A percentile compares a stretch with the other conserved stretches of the same genome.
Conservation (phyloP, 306 rosid species). For the Gastrolobium villosum region DNA sequence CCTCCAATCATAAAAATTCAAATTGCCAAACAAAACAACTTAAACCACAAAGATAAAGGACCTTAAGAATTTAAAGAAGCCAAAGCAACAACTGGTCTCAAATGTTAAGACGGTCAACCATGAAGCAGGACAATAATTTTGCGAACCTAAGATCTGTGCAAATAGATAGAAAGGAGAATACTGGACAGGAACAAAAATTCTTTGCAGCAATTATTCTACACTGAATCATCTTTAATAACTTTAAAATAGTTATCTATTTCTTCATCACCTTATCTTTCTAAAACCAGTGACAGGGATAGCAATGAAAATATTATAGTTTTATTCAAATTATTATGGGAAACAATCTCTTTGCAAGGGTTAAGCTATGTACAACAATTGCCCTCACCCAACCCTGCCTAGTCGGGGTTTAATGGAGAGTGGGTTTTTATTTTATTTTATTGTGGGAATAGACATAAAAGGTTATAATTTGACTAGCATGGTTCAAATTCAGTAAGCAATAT, state of each 20-base stretch:
- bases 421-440: not conserved
- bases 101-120: slow-evolving; percentile 21
- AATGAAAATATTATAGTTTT: not conserved
- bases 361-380: too few species aligned
- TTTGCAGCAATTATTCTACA: not conserved
- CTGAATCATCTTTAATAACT: slow-evolving; percentile 10
- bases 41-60: slow-evolving; percentile 17
- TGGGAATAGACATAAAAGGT: slow-evolving; percentile 11
- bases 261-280: slow-evolving; percentile 29
- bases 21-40: slow-evolving; percentile 3
- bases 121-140: not conserved
- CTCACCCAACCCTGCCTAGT: too few species aligned
- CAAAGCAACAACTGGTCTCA: slow-evolving; percentile 12
- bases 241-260: not conserved
- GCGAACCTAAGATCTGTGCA: slow-evolving; percentile 15
- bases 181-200: slow-evolving; percentile 28
- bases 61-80: not conserved
- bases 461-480: slow-evolving; percentile 24
- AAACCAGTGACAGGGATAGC: slow-evolving; percentile 21
- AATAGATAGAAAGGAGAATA: slow-evolving; percentile 9
- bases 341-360: too few species aligned
- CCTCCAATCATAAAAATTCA: not conserved
- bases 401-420: too few species aligned
- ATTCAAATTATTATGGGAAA: too few species aligned
- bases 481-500: slow-evolving; percentile 32